phyloP scores from a whole-genome alignment of 495 filamentous ascomycete genomes.

The Tuber borchii region DNA sequence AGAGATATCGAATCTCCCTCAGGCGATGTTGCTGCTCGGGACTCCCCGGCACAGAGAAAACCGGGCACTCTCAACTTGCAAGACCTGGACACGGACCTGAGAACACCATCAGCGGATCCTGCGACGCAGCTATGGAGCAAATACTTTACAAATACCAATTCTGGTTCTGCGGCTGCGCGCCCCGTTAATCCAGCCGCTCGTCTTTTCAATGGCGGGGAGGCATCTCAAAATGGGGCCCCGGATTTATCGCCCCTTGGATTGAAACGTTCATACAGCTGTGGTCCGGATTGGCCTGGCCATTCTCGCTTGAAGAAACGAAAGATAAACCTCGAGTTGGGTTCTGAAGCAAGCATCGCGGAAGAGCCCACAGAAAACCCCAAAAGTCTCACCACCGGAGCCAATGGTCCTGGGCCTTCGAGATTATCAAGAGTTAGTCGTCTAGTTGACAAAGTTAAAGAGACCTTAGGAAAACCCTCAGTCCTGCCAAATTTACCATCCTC shows the following conservation, averaged over 20 bases:
- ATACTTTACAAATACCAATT: slow-evolving; percentile 41
- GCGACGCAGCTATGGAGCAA: slow-evolving; percentile 66
- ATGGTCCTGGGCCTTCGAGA: slow-evolving; percentile 45
- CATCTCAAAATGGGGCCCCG: slow-evolving; percentile 6
- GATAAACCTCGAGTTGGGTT: slow-evolving; percentile 49
- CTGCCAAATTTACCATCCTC: slow-evolving; percentile 45
- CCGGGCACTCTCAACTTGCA: slow-evolving; percentile 50
- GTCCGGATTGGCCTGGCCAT: slow-evolving; percentile 49
- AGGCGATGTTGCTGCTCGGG: slow-evolving; percentile 59
- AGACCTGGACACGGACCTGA: slow-evolving; percentile 53
- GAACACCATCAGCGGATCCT: slow-evolving; percentile 74
- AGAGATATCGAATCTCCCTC: slow-evolving; percentile 77
- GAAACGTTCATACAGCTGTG: slow-evolving; percentile 34
- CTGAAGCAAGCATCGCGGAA: slow-evolving; percentile 41
- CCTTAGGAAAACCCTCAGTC: slow-evolving; percentile 45
- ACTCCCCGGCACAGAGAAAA: slow-evolving; percentile 45
- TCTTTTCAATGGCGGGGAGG: slow-evolving; percentile 32
- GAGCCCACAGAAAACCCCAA: slow-evolving; percentile 43
- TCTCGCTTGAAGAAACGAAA: slow-evolving; percentile 52
- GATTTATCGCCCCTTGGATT: slow-evolving; percentile 36
- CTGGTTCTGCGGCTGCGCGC: slow-evolving; percentile 15
- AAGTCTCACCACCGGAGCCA: slow-evolving; percentile 38
- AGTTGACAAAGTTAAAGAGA: slow-evolving; percentile 63
- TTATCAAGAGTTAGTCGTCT: slow-evolving; percentile 57
- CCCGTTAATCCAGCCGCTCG: slow-evolving; percentile 33